These are phyloP conservation scores for Arthrinium phaeospermum DNA, from an alignment of 2,329 filamentous ascomycete genomes.

Conservation along the genomic window DNA sequence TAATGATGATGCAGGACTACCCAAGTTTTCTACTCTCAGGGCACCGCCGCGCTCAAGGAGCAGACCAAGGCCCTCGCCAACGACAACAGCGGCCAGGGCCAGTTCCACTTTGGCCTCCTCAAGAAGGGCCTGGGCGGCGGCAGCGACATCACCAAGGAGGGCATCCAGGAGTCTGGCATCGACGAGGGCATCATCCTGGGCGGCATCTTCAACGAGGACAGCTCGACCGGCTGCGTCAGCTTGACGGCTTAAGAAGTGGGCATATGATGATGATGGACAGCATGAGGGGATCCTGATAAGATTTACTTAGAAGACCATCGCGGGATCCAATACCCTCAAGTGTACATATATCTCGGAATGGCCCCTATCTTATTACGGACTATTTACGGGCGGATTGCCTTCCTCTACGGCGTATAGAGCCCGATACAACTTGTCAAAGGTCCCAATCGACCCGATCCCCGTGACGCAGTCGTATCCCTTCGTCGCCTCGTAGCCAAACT, in stretches of 20 bases:
- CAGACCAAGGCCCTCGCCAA: conserved; percentile 54
- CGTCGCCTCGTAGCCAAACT: conserved; percentile 52
- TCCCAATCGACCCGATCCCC: conserved; percentile 53
- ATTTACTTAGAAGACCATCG: neutral
- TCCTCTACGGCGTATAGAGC: neutral
- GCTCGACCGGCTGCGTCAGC: conserved; percentile 45
- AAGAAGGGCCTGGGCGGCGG: conserved; percentile 61
- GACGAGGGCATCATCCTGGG: conserved; percentile 59
- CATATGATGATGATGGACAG: too few relatives aligned
- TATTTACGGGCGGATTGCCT: neutral
- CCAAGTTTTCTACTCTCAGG: conserved; percentile 62
- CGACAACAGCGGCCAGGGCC: conserved; percentile 61
- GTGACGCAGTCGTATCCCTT: conserved; percentile 56
- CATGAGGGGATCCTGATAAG: too few relatives aligned
- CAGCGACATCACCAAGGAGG: conserved; percentile 52
- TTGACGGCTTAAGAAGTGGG: conserved; percentile 23
- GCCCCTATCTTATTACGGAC: neutral
- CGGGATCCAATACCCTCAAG: neutral
- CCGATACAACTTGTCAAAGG: conserved; percentile 39
- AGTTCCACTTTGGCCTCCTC: conserved; percentile 66
- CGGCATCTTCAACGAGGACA: conserved; percentile 60
- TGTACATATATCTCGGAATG: neutral
- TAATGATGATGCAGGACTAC: conserved; percentile 49
- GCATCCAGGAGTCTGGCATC: conserved; percentile 53
- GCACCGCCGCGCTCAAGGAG: conserved; percentile 48